A percentile compares a stretch with the other conserved stretches of the same genome.
These are phyloP conservation scores for Xylaria digitata DNA, from an alignment of 2,329 filamentous ascomycete species.

Conservation along the genomic window DNA sequence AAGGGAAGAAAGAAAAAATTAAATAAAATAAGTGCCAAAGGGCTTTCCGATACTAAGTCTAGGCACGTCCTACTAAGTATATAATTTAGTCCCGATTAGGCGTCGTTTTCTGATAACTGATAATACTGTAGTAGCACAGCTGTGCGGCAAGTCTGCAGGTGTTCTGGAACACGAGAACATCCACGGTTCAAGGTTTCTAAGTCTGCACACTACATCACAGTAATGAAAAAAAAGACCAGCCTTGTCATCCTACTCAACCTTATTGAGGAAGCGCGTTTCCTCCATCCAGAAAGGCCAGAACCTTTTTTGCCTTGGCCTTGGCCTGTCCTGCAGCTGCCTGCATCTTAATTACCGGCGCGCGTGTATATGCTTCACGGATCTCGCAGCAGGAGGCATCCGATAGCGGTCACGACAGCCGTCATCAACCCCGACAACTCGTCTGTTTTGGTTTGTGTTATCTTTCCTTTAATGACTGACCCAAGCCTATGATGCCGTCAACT, in stretches of 20 bases:
- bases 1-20: background rate
- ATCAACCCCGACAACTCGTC: background rate
- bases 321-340: conserved; percentile 27
- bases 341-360: conserved; percentile 27
- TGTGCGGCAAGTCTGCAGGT: conserved; percentile 9
- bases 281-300: conserved; percentile 3
- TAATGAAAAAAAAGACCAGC: background rate
- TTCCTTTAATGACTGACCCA: background rate
- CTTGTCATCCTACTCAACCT: conserved; percentile 21
- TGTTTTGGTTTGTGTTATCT: background rate
- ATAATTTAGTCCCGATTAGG: background rate
- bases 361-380: conserved; percentile 17
- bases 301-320: conserved; percentile 10
- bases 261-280: conserved; percentile 7
- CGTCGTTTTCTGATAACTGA: conserved; percentile 9
- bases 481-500: background rate
- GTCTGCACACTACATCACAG: conserved; percentile 1
- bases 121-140: conserved; percentile 11
- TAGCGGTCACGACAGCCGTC: conserved; percentile 18
- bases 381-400: conserved; percentile 30
- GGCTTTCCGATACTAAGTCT: background rate
- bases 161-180: conserved; percentile 26
- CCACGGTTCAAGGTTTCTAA: background rate
- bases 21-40: background rate
- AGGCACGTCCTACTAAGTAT: background rate